Evolutionary conservation across 2,329 filamentous ascomycete species (phyloP).

Genomic region (Chrysoporthe puriensis): DNA sequence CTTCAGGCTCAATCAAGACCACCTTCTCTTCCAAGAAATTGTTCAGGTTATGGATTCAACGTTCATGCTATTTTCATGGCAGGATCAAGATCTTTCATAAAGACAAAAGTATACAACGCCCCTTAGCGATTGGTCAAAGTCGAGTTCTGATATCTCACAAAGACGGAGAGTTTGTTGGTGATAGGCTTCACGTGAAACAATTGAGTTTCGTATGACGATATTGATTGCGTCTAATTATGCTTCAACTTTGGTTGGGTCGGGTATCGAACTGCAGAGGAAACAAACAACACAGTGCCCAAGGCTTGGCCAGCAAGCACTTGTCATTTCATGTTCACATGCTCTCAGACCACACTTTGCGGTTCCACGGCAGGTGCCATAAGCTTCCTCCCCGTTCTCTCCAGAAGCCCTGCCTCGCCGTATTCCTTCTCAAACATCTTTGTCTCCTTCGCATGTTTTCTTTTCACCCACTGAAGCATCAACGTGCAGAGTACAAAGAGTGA

Average conservation of each 20-base stretch:
- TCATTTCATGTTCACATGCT: not conserved
- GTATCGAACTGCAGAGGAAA: not conserved
- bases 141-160: no score
- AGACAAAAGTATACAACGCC: constrained; percentile 55
- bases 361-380: constrained; percentile 17
- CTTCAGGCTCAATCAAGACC: constrained; percentile 37
- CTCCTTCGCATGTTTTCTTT: constrained; percentile 20
- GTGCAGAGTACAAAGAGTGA: constrained; percentile 14
- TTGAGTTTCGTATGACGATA: no score
- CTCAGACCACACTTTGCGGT: constrained; percentile 17
- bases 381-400: constrained; percentile 19
- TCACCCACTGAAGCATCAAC: constrained; percentile 21
- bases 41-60: constrained; percentile 41
- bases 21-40: constrained; percentile 41
- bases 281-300: not conserved
- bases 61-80: constrained; percentile 51
- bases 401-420: not conserved
- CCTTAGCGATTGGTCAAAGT: no score
- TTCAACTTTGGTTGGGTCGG: not conserved
- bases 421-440: constrained; percentile 17
- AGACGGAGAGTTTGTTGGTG: no score
- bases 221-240: not conserved
- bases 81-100: constrained; percentile 54
- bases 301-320: not conserved
- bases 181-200: no score